A percentile compares a stretch with the other conserved stretches of the same genome.
Conservation (phyloP, 345 rosid genomes). For the Brassica napus region Da-Ae NC_063436.1:20047501-20048000, state of each 20-base stretch:
- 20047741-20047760: slow-evolving; percentile 31
- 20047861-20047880: slow-evolving; percentile 35
- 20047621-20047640: too few species aligned
- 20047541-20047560: too few species aligned
- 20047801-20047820: not conserved
- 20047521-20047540: too few species aligned
- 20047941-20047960: slow-evolving; percentile 58
- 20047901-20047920: slow-evolving; percentile 72
- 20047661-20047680: too few species aligned
- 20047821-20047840: slow-evolving; percentile 3
- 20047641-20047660: too few species aligned
- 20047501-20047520: too few species aligned
- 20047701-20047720: too few species aligned
- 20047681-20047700: too few species aligned
- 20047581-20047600: too few species aligned
- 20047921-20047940: slow-evolving; percentile 90
- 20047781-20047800: not conserved
- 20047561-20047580: too few species aligned
- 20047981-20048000: not conserved
- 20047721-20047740: not conserved
- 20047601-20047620: too few species aligned
- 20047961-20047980: too few species aligned
- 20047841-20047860: slow-evolving; percentile 20
- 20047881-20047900: slow-evolving; percentile 97
- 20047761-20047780: not conserved